Evolutionary conservation across 2,329 filamentous ascomycete species (phyloP), one percentile per base, ranked within the genome.

Genomic region (Talaromyces amestolkiae): DNA sequence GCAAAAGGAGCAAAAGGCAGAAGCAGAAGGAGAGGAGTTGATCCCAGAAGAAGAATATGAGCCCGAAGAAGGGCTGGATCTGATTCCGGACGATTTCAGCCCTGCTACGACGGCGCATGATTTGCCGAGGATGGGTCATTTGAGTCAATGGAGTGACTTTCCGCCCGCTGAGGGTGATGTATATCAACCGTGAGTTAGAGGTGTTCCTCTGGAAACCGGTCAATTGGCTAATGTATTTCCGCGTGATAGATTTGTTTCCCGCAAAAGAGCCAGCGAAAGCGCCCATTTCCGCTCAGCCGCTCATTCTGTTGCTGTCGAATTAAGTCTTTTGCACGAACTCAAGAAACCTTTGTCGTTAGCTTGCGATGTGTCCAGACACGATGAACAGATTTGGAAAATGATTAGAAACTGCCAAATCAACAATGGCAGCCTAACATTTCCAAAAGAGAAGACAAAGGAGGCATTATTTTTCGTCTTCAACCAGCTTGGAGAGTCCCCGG

Each of bases 301-400:
- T 47, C 84, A 85, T 67, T 82, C 85, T 67, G 82, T 86, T 3
- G 77, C 85, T 11, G 82, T 88, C 5, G 86, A 89, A 71, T 75
- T 86, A 4, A 81, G 83, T 66, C 75, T 84, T 3, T 74, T 86
- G 72, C 77, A 77, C 66, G 72, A 79, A 69, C 76, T 79, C 62
- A 81, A 78, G 54, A 79, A 76, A 68, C 74, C 71, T 13, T 70
- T 76, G 61, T 68, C 72, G 15, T 70, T 74, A 53, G 69, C 78
- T n/a, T 78, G 75, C 67, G 70, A 76, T 19, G 69, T 77, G 43
- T 39, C 70, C 15, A 69, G 74, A 19, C 73, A 77, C 64, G 70
- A 77, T 51, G 51, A 72, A 27, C 61, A 68, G 13, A 70, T 78
- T 37, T 72, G 74, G 53, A 63, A 72, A n/a, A 56, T 77, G 66